A percentile compares a stretch with the other conserved stretches of the same genome.
Evolutionary conservation across 164 flowering plant species (phyloP).

Genomic region (Cinnamomum chago): DNA sequence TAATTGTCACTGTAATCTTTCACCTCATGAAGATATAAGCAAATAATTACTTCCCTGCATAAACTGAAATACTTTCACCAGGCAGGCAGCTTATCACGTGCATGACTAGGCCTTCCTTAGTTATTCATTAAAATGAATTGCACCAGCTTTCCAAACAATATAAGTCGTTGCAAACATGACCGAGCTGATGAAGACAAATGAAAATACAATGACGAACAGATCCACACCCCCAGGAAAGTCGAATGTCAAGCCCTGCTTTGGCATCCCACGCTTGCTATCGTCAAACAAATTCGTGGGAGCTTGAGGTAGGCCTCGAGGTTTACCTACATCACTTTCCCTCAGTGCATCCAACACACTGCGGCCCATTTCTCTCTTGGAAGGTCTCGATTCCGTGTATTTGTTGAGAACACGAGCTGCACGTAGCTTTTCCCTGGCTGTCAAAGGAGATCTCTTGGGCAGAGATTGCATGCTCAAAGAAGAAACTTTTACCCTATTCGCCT

Average conservation of each 20-base stretch:
- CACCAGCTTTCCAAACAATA: conserved; percentile 92
- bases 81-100: neutral
- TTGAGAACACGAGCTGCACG: conserved; percentile 82
- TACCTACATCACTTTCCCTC: conserved; percentile 69
- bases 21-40: neutral
- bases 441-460: conserved; percentile 38
- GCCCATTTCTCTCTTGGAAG: conserved; percentile 53
- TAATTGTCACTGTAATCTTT: neutral
- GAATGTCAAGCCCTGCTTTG: conserved; percentile 68
- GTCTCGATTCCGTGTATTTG: conserved; percentile 56
- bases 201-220: conserved; percentile 53
- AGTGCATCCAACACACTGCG: conserved; percentile 67
- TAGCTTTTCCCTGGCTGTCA: conserved; percentile 86
- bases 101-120: neutral
- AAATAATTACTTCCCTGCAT: neutral
- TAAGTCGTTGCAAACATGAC: conserved; percentile 84
- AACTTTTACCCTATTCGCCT: conserved; percentile 10
- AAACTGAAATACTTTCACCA: neutral
- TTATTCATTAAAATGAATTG: conserved; percentile 84
- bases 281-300: conserved; percentile 84
- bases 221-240: conserved; percentile 80
- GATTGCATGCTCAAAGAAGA: conserved; percentile 21
- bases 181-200: conserved; percentile 71
- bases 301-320: conserved; percentile 76
- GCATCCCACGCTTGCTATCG: conserved; percentile 85